These are phyloP conservation scores for Petrea volubilis DNA, from an alignment of 257 asterid species.

Conservation along the genomic window DNA sequence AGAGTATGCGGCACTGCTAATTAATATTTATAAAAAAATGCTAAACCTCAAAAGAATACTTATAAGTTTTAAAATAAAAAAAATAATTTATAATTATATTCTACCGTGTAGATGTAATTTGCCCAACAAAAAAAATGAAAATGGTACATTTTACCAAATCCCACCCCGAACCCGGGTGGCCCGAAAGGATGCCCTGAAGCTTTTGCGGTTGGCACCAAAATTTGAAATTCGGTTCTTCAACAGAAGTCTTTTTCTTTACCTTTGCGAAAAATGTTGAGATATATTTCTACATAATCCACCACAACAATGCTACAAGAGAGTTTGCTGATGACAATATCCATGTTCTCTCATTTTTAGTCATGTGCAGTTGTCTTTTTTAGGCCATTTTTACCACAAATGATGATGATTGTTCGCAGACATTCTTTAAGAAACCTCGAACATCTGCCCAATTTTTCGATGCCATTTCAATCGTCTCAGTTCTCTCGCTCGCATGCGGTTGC, in stretches of 20 bases:
- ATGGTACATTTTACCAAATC: no score
- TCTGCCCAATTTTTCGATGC: conserved; percentile 23
- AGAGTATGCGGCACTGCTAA: no score
- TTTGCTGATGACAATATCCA: background rate
- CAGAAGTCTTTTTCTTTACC: background rate
- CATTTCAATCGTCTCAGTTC: conserved; percentile 26
- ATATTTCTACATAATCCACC: background rate
- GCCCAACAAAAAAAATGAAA: no score
- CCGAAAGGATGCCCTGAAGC: background rate
- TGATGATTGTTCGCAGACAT: conserved; percentile 44
- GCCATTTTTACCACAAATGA: background rate
- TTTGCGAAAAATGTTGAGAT: background rate
- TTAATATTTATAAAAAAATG: no score
- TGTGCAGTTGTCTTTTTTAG: background rate
- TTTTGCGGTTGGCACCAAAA: conserved; percentile 2
- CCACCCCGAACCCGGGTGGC: no score
- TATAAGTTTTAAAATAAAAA: no score
- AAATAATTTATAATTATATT: no score
- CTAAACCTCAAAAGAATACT: no score
- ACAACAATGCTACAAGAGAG: background rate
- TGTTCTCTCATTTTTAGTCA: background rate
- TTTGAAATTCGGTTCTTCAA: conserved; percentile 12
- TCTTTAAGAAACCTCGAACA: conserved; percentile 30
- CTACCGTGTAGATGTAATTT: no score
- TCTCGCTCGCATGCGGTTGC: conserved; percentile 29